Percentiles rank a stretch among this genome's conserved stretches.
phyloP scores from a whole-genome alignment of 2,329 filamentous ascomycete species.

The Neofusicoccum umdonicola region DNA sequence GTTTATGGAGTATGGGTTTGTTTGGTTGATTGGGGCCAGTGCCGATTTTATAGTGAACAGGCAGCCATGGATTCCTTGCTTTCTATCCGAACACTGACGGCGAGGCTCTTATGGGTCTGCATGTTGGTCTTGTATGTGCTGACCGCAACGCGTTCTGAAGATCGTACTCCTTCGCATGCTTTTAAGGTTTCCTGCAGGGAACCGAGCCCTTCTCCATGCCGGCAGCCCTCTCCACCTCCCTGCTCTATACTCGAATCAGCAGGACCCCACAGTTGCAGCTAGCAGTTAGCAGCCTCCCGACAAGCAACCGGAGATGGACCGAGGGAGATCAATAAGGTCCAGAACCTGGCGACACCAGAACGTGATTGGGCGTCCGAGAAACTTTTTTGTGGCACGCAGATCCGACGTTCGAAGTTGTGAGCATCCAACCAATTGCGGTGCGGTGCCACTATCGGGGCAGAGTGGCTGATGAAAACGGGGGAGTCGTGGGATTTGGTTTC shows the following conservation, averaged over 20 bases:
- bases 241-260: neutral
- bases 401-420: slow-evolving; percentile 6
- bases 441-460: neutral
- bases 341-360: neutral
- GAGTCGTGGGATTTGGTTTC: too few species aligned
- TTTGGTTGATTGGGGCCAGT: neutral
- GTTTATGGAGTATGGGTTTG: neutral
- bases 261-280: neutral
- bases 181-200: neutral
- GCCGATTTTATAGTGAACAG: neutral
- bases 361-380: neutral
- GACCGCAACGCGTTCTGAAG: too few species aligned
- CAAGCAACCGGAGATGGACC: too few species aligned
- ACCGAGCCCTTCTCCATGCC: neutral
- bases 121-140: too few species aligned
- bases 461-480: slow-evolving; percentile 9
- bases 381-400: slow-evolving; percentile 10
- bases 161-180: too few species aligned
- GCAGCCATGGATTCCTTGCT: neutral
- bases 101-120: too few species aligned
- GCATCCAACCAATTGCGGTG: neutral
- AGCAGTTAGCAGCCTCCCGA: neutral
- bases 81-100: neutral
- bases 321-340: neutral
- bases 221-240: too few species aligned